Base-by-base conservation (phyloP, 1,139 yeast genomes). In the Debaryomyces subglobosus region DNA sequence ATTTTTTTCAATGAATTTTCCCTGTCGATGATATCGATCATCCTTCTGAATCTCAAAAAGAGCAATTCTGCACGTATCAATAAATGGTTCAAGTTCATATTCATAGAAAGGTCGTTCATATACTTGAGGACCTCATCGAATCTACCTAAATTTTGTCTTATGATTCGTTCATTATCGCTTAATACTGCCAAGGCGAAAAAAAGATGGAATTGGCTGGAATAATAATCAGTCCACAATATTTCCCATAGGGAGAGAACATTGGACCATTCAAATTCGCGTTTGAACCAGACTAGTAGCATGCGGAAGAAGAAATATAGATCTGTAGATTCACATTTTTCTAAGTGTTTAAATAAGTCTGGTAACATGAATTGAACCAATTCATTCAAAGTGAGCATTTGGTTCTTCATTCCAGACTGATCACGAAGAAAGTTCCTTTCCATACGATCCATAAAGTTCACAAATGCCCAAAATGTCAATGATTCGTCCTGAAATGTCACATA, bases 391-490 rank as follows among this genome's bases (percentile, higher is more conserved):
- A 82, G 69, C 86, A 95, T 84, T 68, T 94, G 99, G 46, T 81
- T 81, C 58, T 90, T 86, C 88, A 94, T 94, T 0, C 99, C 99
- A 38, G 89, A 80, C 65, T 92, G 96, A 63, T 91, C 97, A 47
- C 96, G 79, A 29, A 92, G 73, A 64, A 92, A 94, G 67, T 94
- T 95, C 49, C 98, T 77, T 65, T 94, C 97, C 98, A 94, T 91
- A 49, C 96, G 75, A 44, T 89, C 91, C 99, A 95, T 94, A 58
- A 90, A 89, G 43, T 85, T 82, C 16, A 83, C 77, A 70, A 94
- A 94, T 15, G 94, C 86, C 96, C 97, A 91, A 64, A 94, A 94
- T 2, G 96, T 77, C 29, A 90, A 62, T 0, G 85, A 74, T 58
- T 92, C 97, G 64, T 92, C 96, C 60, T 84, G 84, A 39, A 89